phyloP scores from a whole-genome alignment of 805 yeast genomes.

The Lipomyces oligophaga region DNA sequence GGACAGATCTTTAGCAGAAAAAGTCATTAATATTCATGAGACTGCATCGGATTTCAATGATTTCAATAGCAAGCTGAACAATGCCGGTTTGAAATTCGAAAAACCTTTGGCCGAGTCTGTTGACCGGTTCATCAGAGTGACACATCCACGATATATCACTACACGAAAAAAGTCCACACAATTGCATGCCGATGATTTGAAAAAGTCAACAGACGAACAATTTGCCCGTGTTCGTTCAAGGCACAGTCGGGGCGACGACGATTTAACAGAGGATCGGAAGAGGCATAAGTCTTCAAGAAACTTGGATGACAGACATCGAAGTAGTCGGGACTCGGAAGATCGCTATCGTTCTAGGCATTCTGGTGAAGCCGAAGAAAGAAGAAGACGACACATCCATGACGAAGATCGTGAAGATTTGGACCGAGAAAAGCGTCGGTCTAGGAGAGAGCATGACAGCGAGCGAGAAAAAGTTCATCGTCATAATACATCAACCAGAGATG shows the following conservation, averaged over 20 bases:
- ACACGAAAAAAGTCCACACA: too few species aligned
- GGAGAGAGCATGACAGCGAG: background rate
- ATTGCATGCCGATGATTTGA: too few species aligned
- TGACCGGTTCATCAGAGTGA: constrained; percentile 33
- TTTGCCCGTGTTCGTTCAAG: background rate
- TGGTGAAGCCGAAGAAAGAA: background rate
- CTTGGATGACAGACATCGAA: constrained; percentile 6
- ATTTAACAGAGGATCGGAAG: background rate
- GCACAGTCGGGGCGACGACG: background rate
- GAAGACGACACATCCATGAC: constrained; percentile 6
- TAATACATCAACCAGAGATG: background rate
- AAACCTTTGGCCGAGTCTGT: constrained; percentile 33
- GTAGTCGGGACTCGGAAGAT: background rate
- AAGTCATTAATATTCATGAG: constrained; percentile 42
- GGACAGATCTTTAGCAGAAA: constrained; percentile 48
- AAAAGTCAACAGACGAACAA: background rate
- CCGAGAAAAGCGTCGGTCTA: background rate
- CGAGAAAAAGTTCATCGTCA: constrained; percentile 1
- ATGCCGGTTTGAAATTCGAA: constrained; percentile 46
- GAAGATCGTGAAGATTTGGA: background rate
- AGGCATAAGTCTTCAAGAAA: background rate
- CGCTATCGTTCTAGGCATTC: constrained; percentile 1
- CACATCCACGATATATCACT: constrained; percentile 36
- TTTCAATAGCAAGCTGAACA: constrained; percentile 41
- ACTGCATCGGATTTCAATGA: constrained; percentile 36